These are phyloP conservation scores for Cyphellophora europaea DNA, from an alignment of 2,329 filamentous ascomycete genomes.

Conservation along the genomic window DNA sequence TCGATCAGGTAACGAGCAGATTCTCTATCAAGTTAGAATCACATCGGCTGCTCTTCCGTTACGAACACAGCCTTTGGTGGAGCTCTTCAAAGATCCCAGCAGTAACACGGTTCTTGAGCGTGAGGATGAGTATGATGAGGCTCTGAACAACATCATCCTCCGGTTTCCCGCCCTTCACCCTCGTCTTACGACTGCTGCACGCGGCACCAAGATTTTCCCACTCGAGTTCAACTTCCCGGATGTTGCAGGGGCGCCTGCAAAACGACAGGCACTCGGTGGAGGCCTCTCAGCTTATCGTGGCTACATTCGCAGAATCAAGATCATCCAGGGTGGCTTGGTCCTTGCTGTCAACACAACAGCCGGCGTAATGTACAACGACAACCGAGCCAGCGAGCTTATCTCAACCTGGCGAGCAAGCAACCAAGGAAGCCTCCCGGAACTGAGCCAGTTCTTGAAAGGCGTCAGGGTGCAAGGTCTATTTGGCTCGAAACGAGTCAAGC, in stretches of 20 bases:
- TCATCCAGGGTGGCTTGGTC: background rate
- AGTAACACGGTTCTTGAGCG: background rate
- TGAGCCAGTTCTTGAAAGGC: background rate
- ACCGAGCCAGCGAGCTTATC: background rate
- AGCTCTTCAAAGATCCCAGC: background rate
- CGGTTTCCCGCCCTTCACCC: background rate
- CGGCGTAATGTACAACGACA: background rate
- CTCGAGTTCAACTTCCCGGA: no score
- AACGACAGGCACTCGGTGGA: no score
- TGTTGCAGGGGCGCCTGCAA: no score
- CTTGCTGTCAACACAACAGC: background rate
- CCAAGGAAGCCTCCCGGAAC: background rate
- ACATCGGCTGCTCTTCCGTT: background rate
- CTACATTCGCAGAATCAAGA: background rate
- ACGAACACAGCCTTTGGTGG: background rate
- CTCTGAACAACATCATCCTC: background rate
- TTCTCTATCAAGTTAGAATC: background rate
- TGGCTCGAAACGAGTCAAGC: background rate
- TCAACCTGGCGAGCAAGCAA: background rate
- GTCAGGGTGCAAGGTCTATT: background rate
- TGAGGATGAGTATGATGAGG: background rate
- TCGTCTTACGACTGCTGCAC: background rate
- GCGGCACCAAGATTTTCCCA: background rate
- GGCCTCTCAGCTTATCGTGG: background rate
- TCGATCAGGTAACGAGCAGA: background rate